These are phyloP conservation scores for Microsporum canis DNA, from an alignment of 2,329 filamentous ascomycete species.

Conservation along the genomic window DNA sequence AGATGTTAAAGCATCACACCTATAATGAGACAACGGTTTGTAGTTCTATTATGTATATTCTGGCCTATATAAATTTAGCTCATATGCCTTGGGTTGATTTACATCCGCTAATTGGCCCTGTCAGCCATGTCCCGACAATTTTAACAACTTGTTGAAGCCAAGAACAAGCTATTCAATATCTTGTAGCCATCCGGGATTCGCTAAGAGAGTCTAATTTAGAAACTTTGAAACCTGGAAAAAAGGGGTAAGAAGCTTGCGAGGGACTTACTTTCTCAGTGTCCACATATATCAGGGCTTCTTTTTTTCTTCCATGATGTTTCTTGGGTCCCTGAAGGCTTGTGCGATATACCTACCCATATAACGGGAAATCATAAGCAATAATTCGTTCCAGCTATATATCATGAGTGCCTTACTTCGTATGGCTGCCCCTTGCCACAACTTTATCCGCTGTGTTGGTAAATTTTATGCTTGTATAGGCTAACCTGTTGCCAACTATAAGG, in stretches of 20 bases:
- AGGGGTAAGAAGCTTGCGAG: neutral
- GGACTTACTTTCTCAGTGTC: neutral
- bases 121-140: neutral
- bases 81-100: neutral
- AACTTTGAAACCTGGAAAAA: neutral
- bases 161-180: neutral
- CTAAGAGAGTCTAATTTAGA: neutral
- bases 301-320: slow-evolving; percentile 40
- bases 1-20: neutral
- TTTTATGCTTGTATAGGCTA: slow-evolving; percentile 52
- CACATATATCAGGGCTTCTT: neutral
- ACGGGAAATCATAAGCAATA: neutral
- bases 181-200: neutral
- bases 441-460: slow-evolving; percentile 51
- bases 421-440: slow-evolving; percentile 53
- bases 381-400: neutral
- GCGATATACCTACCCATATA: slow-evolving; percentile 41
- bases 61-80: neutral
- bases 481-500: slow-evolving; percentile 48
- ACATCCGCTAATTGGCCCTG: neutral
- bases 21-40: neutral
- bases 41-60: neutral
- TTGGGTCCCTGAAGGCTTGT: slow-evolving; percentile 50
- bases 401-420: slow-evolving; percentile 46
- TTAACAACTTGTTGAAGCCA: neutral